phyloP scores from a whole-genome alignment of 2,329 filamentous ascomycete species.

The Cordyceps tenuipes region DNA sequence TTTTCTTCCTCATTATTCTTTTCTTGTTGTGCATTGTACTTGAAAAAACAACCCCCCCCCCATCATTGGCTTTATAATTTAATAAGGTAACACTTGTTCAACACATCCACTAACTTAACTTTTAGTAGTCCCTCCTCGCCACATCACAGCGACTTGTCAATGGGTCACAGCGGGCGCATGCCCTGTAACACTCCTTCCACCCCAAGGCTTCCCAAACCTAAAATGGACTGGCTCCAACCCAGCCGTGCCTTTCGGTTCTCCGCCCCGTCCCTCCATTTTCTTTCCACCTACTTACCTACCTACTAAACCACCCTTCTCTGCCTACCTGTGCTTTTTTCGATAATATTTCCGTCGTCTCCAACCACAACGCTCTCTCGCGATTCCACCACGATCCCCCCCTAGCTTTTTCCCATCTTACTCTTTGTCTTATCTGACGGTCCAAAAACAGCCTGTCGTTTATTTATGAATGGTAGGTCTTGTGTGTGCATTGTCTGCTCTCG shows the following conservation, averaged over 20 bases:
- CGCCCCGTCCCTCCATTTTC: conserved; percentile 24
- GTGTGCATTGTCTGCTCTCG: conserved; percentile 15
- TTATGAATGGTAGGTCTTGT: conserved; percentile 44
- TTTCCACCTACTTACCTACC: conserved; percentile 17
- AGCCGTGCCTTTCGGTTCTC: conserved; percentile 22
- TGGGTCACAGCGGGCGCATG: no score
- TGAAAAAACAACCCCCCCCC: background rate
- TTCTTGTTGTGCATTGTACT: background rate
- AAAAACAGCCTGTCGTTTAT: conserved; percentile 33
- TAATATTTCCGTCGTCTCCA: conserved; percentile 24
- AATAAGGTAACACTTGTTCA: no score
- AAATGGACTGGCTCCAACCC: conserved; percentile 19
- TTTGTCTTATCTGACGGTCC: conserved; percentile 19
- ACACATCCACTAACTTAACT: no score
- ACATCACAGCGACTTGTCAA: no score
- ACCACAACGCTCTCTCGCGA: conserved; percentile 24
- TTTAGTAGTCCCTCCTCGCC: no score
- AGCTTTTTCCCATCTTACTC: background rate
- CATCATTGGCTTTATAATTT: no score
- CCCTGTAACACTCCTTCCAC: conserved; percentile 6
- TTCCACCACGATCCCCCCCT: conserved; percentile 4
- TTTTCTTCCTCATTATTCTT: background rate
- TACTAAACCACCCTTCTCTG: conserved; percentile 18
- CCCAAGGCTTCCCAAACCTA: conserved; percentile 8
- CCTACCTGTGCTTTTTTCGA: conserved; percentile 25